phyloP scores from a whole-genome alignment of 306 rosid genomes.

The Glycine latifolia region DNA sequence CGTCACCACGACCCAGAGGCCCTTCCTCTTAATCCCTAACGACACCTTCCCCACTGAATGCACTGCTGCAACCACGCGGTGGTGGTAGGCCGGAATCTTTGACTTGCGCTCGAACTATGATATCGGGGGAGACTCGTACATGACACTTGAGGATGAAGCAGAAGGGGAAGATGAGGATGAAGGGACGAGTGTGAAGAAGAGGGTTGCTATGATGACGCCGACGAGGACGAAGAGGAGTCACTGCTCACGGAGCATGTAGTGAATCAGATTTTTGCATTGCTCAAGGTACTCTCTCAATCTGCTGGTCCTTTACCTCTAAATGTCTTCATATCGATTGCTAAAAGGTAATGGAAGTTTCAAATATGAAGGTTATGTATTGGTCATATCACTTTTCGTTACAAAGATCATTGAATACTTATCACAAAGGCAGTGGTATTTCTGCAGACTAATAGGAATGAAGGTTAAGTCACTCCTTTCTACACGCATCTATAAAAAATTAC shows the following conservation, averaged over 20 bases:
- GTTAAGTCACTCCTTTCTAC: too few relatives aligned
- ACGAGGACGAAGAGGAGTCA: constrained; percentile 77
- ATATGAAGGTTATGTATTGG: too few relatives aligned
- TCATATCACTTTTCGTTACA: too few relatives aligned
- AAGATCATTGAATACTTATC: too few relatives aligned
- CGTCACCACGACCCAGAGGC: constrained; percentile 87
- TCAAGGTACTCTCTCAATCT: too few relatives aligned
- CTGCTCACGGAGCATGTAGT: constrained; percentile 85
- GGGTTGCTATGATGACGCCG: constrained; percentile 80
- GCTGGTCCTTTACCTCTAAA: too few relatives aligned
- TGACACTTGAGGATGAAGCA: constrained; percentile 17
- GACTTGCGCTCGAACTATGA: constrained; percentile 49
- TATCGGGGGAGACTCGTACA: constrained; percentile 49
- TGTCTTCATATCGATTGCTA: too few relatives aligned
- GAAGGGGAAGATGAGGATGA: constrained; percentile 53
- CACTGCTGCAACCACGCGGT: constrained; percentile 24
- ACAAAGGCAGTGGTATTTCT: too few relatives aligned
- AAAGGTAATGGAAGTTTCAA: too few relatives aligned
- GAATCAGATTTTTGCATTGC: too few relatives aligned
- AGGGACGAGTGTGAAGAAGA: constrained; percentile 63
- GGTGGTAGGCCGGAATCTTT: constrained; percentile 21
- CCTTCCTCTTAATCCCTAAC: constrained; percentile 78
- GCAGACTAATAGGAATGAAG: too few relatives aligned
- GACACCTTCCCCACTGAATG: constrained; percentile 82
- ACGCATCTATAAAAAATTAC: too few relatives aligned